These are phyloP conservation scores for Kodamaea fukazawae DNA, from an alignment of 805 yeast species.

Conservation along the genomic window DNA sequence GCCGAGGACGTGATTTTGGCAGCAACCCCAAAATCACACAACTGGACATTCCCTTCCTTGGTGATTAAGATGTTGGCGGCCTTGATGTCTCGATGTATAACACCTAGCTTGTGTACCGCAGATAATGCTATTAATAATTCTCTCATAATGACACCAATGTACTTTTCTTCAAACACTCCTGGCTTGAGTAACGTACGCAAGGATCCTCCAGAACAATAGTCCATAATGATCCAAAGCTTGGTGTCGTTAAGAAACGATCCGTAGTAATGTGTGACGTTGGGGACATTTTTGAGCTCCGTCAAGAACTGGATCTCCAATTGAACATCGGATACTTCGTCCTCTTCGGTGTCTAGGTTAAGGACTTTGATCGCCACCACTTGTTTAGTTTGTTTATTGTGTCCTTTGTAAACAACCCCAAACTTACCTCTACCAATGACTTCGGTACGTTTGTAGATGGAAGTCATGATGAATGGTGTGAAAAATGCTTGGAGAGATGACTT, in stretches of 20 bases:
- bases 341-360: slow-evolving; percentile 84
- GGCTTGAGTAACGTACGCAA: slow-evolving; percentile 81
- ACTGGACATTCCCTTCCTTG: slow-evolving; percentile 83
- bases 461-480: slow-evolving; percentile 1
- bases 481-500: not conserved
- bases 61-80: slow-evolving; percentile 92
- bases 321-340: slow-evolving; percentile 92
- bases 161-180: slow-evolving; percentile 82
- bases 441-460: slow-evolving; percentile 61
- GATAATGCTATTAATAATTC: slow-evolving; percentile 77
- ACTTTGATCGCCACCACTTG: slow-evolving; percentile 91
- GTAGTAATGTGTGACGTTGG: slow-evolving; percentile 90
- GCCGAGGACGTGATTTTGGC: slow-evolving; percentile 79
- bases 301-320: slow-evolving; percentile 89
- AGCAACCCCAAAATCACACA: slow-evolving; percentile 98
- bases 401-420: slow-evolving; percentile 95
- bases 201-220: slow-evolving; percentile 95
- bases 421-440: slow-evolving; percentile 95
- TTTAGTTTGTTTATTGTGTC: slow-evolving; percentile 63
- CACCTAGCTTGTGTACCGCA: slow-evolving; percentile 82
- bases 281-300: slow-evolving; percentile 74
- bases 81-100: slow-evolving; percentile 93
- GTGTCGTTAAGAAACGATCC: slow-evolving; percentile 87
- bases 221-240: slow-evolving; percentile 97
- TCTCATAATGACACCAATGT: slow-evolving; percentile 78